Evolutionary conservation across 176 grass and related monocot genomes (phyloP).

Genomic region (Oryza rufipogon): DNA sequence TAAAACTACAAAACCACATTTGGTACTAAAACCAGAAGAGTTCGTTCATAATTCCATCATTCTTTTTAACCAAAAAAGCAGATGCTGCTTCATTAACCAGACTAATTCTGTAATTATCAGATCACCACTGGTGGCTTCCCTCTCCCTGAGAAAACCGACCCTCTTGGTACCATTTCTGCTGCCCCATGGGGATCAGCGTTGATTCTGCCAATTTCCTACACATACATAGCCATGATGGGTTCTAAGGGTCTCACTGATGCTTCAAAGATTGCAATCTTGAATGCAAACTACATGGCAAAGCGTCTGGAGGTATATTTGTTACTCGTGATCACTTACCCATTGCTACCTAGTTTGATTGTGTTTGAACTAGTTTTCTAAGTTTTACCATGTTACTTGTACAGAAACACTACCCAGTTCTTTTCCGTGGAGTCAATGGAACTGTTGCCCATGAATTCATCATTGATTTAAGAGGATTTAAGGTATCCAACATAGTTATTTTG

Average conservation of each 20-base stretch:
- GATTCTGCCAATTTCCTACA: conserved; percentile 96
- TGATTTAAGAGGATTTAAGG: conserved; percentile 99
- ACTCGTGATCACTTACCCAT: conserved; percentile 1
- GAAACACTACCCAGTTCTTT: conserved; percentile 98
- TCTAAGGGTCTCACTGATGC: conserved; percentile 92
- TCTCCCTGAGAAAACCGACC: conserved; percentile 75
- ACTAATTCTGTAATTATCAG: conserved; percentile 45
- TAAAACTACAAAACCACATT: neutral
- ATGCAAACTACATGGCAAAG: conserved; percentile 99
- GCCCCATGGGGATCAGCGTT: conserved; percentile 99
- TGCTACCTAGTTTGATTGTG: conserved; percentile 26
- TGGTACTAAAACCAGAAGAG: neutral
- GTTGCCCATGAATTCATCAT: conserved; percentile 96
- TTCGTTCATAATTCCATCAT: neutral
- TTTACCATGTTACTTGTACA: conserved; percentile 41
- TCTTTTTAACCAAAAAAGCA: conserved; percentile 31
- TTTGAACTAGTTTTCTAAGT: conserved; percentile 30
- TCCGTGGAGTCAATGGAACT: conserved; percentile 99
- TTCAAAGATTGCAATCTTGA: conserved; percentile 96
- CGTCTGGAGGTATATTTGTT: conserved; percentile 81
- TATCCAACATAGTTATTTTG: conserved; percentile 21
- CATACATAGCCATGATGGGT: conserved; percentile 99
- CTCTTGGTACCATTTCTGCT: conserved; percentile 91
- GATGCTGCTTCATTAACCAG: conserved; percentile 5
- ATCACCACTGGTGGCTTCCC: conserved; percentile 90